A percentile compares a stretch with the other conserved stretches of the same genome.
These are phyloP conservation scores for Adansonia madagascariensis DNA, from an alignment of 441 rosid species.

Conservation along the genomic window DNA sequence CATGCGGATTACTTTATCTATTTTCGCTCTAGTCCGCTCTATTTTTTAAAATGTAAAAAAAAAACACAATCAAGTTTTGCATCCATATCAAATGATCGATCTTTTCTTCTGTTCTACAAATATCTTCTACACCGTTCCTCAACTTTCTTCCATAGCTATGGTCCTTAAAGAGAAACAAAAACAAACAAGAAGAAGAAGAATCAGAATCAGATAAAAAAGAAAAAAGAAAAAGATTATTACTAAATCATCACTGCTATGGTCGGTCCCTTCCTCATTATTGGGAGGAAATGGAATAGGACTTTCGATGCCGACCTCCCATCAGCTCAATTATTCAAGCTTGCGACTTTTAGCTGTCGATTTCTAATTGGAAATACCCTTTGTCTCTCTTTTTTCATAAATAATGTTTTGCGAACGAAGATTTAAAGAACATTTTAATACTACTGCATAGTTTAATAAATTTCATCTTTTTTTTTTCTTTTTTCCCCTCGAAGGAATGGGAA, in stretches of 20 bases:
- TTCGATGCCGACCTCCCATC: slow-evolving; percentile 34
- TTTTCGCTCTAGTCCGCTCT: too few relatives aligned
- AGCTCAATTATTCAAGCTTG: slow-evolving; percentile 25
- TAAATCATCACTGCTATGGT: not conserved
- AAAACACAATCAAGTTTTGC: not conserved
- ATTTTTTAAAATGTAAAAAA: not conserved
- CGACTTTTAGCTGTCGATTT: slow-evolving; percentile 10
- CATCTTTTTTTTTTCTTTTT: too few relatives aligned
- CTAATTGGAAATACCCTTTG: not conserved
- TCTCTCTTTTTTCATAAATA: not conserved
- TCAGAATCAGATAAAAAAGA: too few relatives aligned
- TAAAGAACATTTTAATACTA: too few relatives aligned
- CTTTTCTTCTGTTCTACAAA: not conserved
- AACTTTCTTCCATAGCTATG: not conserved
- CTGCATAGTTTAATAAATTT: too few relatives aligned
- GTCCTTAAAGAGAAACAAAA: not conserved
- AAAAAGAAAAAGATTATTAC: not conserved
- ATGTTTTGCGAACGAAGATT: not conserved
- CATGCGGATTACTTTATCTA: too few relatives aligned
- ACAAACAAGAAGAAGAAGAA: not conserved
- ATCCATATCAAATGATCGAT: not conserved
- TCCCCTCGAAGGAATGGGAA: not conserved
- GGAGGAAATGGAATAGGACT: slow-evolving; percentile 25
- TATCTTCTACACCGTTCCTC: not conserved
- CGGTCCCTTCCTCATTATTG: slow-evolving; percentile 32